These are phyloP conservation scores for Beauveria australis DNA, from an alignment of 2,329 filamentous ascomycete species.

Conservation along the genomic window DNA sequence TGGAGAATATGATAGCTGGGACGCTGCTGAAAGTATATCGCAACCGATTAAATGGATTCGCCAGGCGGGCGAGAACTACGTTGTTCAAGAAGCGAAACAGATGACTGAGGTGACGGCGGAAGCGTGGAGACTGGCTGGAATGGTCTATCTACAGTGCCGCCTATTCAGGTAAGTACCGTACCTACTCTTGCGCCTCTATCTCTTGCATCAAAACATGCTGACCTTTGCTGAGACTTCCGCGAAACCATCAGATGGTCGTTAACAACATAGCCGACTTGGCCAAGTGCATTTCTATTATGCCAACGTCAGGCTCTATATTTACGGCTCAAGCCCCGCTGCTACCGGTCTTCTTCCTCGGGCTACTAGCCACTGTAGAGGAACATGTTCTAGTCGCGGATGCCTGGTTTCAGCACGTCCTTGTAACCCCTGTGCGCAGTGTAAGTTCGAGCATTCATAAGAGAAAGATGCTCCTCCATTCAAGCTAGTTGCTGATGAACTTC, in stretches of 20 bases:
- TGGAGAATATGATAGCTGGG: slow-evolving; percentile 20
- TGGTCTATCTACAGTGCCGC: slow-evolving; percentile 32
- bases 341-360: slow-evolving; percentile 32
- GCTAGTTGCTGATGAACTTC: slow-evolving; percentile 11
- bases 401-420: slow-evolving; percentile 31
- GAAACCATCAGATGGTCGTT: slow-evolving; percentile 27
- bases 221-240: slow-evolving; percentile 23
- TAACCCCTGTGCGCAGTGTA: slow-evolving; percentile 31
- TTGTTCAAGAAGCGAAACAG: slow-evolving; percentile 20
- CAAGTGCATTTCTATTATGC: slow-evolving; percentile 31
- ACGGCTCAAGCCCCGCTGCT: slow-evolving; percentile 34
- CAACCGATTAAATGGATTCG: slow-evolving; percentile 24
- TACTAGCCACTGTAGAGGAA: slow-evolving; percentile 23
- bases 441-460: slow-evolving; percentile 16
- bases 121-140: slow-evolving; percentile 31
- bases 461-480: not conserved
- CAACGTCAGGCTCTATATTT: slow-evolving; percentile 31
- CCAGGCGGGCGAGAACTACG: slow-evolving; percentile 15
- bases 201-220: not conserved
- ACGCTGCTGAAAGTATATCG: slow-evolving; percentile 11
- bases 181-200: too few relatives aligned
- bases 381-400: slow-evolving; percentile 22
- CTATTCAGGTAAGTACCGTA: slow-evolving; percentile 24
- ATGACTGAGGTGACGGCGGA: slow-evolving; percentile 35
- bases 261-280: slow-evolving; percentile 24